These are phyloP conservation scores for Rubus idaeus DNA, from an alignment of 306 rosid genomes.

Conservation along the genomic window DNA sequence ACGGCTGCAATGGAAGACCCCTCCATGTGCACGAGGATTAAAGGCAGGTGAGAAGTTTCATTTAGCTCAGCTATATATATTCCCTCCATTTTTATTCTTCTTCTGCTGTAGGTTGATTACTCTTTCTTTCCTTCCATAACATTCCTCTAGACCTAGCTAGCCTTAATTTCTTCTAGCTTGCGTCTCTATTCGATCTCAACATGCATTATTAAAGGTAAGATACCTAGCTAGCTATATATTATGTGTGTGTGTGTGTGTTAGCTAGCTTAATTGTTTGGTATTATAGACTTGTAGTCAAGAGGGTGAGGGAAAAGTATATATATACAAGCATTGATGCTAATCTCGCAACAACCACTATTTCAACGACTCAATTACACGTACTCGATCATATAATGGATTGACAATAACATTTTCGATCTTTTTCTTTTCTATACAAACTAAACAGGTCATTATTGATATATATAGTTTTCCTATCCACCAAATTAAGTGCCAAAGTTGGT, in stretches of 20 bases:
- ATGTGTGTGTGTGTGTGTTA: background rate
- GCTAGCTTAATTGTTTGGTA: background rate
- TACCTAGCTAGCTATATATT: background rate
- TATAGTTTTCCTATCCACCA: background rate
- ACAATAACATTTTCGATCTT: background rate
- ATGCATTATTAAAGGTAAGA: background rate
- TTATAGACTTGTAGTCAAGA: background rate
- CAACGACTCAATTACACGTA: background rate
- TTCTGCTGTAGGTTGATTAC: background rate
- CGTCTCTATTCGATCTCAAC: background rate
- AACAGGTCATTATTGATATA: background rate
- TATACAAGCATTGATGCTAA: constrained; percentile 1
- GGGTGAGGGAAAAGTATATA: background rate
- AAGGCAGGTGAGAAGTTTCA: constrained; percentile 33
- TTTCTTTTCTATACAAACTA: background rate
- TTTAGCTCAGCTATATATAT: background rate
- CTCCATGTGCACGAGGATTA: constrained; percentile 79
- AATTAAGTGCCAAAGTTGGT: background rate
- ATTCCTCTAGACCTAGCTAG: constrained; percentile 16
- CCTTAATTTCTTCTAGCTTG: background rate
- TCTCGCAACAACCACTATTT: background rate
- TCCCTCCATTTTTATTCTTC: constrained; percentile 15
- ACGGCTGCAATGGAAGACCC: constrained; percentile 47
- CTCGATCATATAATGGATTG: no score
- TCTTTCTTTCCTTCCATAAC: constrained; percentile 19